Evolutionary conservation across 441 rosid species (phyloP).

Genomic region (Aleurites moluccanus): DNA sequence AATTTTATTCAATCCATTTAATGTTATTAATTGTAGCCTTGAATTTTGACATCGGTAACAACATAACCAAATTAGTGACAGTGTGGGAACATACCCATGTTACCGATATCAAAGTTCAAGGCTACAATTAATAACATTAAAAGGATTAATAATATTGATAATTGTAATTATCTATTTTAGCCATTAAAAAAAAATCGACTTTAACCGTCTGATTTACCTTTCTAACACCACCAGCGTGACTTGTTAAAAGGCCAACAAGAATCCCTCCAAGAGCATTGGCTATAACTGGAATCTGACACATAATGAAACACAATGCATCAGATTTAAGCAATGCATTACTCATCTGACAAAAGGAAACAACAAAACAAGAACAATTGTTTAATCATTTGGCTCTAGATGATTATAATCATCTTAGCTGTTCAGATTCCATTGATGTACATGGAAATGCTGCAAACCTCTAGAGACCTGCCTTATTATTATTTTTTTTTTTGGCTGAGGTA

Average conservation of each 20-base stretch:
- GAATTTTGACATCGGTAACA: no score
- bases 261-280: slow-evolving; percentile 91
- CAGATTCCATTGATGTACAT: background rate
- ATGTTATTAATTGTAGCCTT: no score
- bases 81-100: background rate
- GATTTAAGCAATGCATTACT: background rate
- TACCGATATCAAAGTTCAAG: no score
- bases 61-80: no score
- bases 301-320: slow-evolving; percentile 6
- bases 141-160: no score
- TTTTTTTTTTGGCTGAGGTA: background rate
- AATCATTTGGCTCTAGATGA: background rate
- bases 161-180: background rate
- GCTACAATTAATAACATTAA: no score
- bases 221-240: slow-evolving; percentile 94
- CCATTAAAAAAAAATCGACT: background rate
- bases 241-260: slow-evolving; percentile 93
- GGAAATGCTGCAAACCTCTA: background rate
- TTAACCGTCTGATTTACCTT: slow-evolving; percentile 50
- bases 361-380: background rate
- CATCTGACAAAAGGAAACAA: background rate
- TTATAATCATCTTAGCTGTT: background rate
- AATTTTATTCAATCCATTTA: no score
- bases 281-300: slow-evolving; percentile 72
- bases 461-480: background rate